Evolutionary conservation across 768 basidiomycete genomes (phyloP).

Genomic region (Rhizopogon roseolus): DNA sequence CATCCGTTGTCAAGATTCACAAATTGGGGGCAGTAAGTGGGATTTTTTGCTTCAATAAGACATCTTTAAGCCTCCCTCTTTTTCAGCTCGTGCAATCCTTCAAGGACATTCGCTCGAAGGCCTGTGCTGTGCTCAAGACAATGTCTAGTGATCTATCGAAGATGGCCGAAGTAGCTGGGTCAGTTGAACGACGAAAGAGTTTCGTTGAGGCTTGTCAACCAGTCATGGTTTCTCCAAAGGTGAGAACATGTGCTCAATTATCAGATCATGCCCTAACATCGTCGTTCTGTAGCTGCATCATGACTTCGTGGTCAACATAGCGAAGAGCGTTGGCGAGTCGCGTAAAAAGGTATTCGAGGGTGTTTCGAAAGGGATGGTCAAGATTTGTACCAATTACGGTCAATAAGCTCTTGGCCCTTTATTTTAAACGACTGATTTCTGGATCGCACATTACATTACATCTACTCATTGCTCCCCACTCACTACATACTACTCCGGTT

Average conservation of each 20-base stretch:
- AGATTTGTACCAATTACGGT: slow-evolving; percentile 40
- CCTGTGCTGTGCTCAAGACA: slow-evolving; percentile 46
- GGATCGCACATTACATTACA: slow-evolving; percentile 9
- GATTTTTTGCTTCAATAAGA: not conserved
- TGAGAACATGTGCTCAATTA: slow-evolving; percentile 12
- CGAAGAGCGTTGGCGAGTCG: slow-evolving; percentile 64
- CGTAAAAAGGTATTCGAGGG: slow-evolving; percentile 71
- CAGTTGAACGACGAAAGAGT: slow-evolving; percentile 45
- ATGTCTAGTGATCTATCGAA: slow-evolving; percentile 51
- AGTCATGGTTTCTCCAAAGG: slow-evolving; percentile 32
- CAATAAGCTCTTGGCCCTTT: slow-evolving; percentile 12
- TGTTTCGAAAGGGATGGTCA: slow-evolving; percentile 63
- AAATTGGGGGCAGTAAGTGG: slow-evolving; percentile 64
- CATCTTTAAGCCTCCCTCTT: slow-evolving; percentile 2
- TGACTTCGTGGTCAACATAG: slow-evolving; percentile 56
- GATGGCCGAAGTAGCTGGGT: slow-evolving; percentile 46
- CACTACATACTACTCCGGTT: not conserved
- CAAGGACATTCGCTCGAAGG: slow-evolving; percentile 56
- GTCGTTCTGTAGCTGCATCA: slow-evolving; percentile 45
- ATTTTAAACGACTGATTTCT: not conserved
- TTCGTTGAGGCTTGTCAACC: slow-evolving; percentile 48
- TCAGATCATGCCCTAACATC: slow-evolving; percentile 3
- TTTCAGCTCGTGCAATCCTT: slow-evolving; percentile 60
- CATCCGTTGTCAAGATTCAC: slow-evolving; percentile 65
- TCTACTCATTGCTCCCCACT: slow-evolving; percentile 24